Evolutionary conservation across 257 asterid genomes (phyloP), one percentile per base, ranked within the genome.

Genomic region (Galeopsis tetrahit): DNA sequence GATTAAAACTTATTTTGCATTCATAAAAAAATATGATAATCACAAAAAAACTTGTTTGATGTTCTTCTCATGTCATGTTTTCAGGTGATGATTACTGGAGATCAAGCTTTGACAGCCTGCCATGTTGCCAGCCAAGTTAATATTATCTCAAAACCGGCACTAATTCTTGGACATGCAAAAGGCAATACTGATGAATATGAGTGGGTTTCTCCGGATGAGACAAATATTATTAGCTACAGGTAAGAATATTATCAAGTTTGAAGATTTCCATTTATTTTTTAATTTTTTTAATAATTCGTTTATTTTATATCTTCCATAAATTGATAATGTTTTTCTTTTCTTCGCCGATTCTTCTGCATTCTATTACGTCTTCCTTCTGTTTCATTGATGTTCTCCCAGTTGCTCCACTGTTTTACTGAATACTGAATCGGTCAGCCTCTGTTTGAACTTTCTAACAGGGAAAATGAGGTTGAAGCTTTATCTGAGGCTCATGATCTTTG

Each of bases 71-170:
- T 39, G 17, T 35, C 40, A 44, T 80, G 53, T 69, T 77, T 32
- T 78, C 83, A 93, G 98, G 97, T 89, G 67, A 94, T 94, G 98
- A 94, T 94, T 79, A 94, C 98, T 32, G 98, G 98, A 6, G 98
- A 94, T 85, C 98, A 94, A 88, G 98, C 98, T 76, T 84, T 94
- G 86, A 94, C 98, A 42, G 98, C 98, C 73, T 94, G 98, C 84
- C 97, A 94, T 80, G 98, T 94, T 79, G 98, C 98, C 66, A 82
- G 86, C 77, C 96, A 89, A 91, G 97, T 94, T 76, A 87, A 89
- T 75, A 94, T 94, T 71, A 87, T 94, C 67, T 85, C 97, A 52
- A 94, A 91, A 81, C 96, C 97, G 1, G 88, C 95, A 31, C 77
- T 94, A 67, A 89, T 94, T 77, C 96, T 94, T 62, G 83, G 87